These are phyloP conservation scores for Dujonia santamariae DNA, from an alignment of 1,139 yeast species.

Conservation along the genomic window DNA sequence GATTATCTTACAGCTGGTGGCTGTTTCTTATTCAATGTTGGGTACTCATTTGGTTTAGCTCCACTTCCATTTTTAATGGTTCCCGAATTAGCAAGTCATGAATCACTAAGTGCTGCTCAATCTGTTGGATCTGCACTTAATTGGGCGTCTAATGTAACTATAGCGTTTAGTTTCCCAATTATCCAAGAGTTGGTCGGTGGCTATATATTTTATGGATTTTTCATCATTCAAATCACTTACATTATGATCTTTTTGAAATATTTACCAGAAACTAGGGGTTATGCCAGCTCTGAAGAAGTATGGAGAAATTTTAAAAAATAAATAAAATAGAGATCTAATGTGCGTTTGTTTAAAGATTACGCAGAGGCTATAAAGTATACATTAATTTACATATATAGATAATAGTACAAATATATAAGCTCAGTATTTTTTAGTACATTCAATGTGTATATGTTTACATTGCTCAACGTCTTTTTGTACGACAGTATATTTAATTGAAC, in stretches of 20 bases:
- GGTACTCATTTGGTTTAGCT: conserved; percentile 85
- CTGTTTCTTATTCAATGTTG: conserved; percentile 65
- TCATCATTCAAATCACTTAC: conserved; percentile 19
- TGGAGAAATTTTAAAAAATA: conserved; percentile 18
- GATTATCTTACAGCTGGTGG: conserved; percentile 55
- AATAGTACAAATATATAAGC: too few species aligned
- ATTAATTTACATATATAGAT: too few species aligned
- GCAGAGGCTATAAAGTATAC: too few species aligned
- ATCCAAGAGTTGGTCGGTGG: conserved; percentile 26
- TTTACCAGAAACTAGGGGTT: conserved; percentile 37
- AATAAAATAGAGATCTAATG: neutral
- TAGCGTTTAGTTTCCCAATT: conserved; percentile 74
- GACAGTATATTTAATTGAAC: too few species aligned
- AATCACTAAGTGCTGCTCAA: conserved; percentile 79
- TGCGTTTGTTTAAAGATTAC: too few species aligned
- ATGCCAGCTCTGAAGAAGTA: conserved; percentile 22
- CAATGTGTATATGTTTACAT: too few species aligned
- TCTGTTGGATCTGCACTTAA: conserved; percentile 82
- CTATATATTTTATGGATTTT: conserved; percentile 28
- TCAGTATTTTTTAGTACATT: too few species aligned
- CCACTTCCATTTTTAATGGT: conserved; percentile 86
- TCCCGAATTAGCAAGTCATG: conserved; percentile 73
- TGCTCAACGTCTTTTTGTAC: too few species aligned
- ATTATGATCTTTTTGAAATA: conserved; percentile 17
- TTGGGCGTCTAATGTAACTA: conserved; percentile 78